Percentiles rank a stretch among this genome's conserved stretches.
Evolutionary conservation across 345 rosid genomes (phyloP).

Genomic region (Sonneratia alba): DNA sequence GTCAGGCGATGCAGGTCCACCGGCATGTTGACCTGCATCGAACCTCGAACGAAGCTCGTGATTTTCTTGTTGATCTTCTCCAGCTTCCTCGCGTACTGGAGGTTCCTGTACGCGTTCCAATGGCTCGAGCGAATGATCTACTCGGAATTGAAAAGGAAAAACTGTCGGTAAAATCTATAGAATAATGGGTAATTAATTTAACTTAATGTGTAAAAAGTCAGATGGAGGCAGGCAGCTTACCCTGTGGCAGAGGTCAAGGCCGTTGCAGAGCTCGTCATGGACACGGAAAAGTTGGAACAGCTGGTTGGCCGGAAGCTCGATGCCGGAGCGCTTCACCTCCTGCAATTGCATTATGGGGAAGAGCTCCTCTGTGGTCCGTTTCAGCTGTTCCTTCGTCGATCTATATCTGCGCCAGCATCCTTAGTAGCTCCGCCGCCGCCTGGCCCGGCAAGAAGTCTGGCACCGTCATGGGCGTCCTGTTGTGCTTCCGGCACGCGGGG

Average conservation of each 20-base stretch:
- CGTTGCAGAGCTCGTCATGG: neutral
- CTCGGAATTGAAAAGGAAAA: neutral
- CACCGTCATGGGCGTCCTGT: neutral
- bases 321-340: constrained; percentile 9
- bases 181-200: neutral
- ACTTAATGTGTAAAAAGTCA: no score
- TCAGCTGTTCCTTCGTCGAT: constrained; percentile 5
- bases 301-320: constrained; percentile 6
- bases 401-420: constrained; percentile 1
- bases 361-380: neutral
- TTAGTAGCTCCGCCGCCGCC: neutral
- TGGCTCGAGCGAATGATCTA: constrained; percentile 3
- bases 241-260: constrained; percentile 10
- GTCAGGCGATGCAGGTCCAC: neutral
- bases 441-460: neutral
- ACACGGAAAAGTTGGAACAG: constrained; percentile 7
- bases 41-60: neutral
- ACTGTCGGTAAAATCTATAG: neutral
- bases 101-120: constrained; percentile 5
- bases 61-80: constrained; percentile 9
- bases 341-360: neutral
- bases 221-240: neutral
- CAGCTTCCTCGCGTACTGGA: constrained; percentile 3
- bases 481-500: neutral
- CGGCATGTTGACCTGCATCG: constrained; percentile 7